Evolutionary conservation across 495 filamentous ascomycete species (phyloP).

Genomic region (Tuber calosporum): DNA sequence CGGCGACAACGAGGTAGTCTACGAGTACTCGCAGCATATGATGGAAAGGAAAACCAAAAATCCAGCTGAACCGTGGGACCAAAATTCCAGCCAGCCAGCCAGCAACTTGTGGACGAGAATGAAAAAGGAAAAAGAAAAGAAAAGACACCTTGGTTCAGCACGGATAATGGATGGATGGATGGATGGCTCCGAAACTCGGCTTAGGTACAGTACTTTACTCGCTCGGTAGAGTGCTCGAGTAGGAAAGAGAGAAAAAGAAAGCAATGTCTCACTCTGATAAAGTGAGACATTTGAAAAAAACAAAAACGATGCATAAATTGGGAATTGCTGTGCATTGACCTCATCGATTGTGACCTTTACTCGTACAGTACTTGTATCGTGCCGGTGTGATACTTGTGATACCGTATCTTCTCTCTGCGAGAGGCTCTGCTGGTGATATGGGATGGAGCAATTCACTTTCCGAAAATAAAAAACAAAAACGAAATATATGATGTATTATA

Average conservation of each 20-base stretch:
- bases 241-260: not conserved
- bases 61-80: not conserved
- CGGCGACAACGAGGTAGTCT: not conserved
- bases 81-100: no score
- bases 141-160: not conserved
- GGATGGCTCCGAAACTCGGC: not conserved
- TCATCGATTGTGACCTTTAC: not conserved
- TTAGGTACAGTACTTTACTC: no score
- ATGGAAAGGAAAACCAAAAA: not conserved
- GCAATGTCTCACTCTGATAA: not conserved
- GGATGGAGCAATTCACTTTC: not conserved
- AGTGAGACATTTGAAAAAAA: not conserved
- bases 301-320: not conserved
- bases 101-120: no score
- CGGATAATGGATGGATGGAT: not conserved
- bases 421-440: no score
- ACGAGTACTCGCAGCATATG: no score
- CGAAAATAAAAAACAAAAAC: not conserved
- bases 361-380: no score
- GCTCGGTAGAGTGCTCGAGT: no score
- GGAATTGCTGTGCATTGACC: not conserved
- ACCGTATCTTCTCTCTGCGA: no score
- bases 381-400: no score
- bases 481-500: no score
- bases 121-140: not conserved